phyloP scores from a whole-genome alignment of 208 protist genomes.

The Leishmania amazonensis region DNA sequence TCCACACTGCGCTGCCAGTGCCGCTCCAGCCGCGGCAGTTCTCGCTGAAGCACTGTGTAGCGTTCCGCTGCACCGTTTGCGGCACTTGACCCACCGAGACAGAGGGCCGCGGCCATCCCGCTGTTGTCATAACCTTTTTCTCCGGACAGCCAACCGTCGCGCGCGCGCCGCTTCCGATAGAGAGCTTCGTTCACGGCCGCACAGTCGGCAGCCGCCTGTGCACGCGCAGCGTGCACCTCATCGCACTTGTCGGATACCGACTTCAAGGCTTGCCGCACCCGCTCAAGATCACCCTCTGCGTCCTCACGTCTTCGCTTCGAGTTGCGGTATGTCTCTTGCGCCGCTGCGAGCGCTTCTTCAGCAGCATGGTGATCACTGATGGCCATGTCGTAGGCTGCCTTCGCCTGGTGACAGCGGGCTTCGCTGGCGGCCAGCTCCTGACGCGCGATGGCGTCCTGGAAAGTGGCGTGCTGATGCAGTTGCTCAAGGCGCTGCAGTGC shows the following conservation, averaged over 20 bases:
- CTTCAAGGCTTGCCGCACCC: not conserved
- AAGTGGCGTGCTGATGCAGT: slow-evolving; percentile 9
- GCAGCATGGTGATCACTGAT: slow-evolving; percentile 4
- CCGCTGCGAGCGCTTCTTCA: slow-evolving; percentile 9
- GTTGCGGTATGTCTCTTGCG: not conserved
- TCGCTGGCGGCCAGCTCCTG: slow-evolving; percentile 20
- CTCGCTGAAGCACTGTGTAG: not conserved
- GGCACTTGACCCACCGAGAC: not conserved
- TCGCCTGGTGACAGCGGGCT: not conserved
- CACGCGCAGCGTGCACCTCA: slow-evolving; percentile 10
- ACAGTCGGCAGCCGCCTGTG: slow-evolving; percentile 1
- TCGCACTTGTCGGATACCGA: slow-evolving; percentile 8
- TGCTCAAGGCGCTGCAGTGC: not conserved
- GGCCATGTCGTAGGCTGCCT: slow-evolving; percentile 11
- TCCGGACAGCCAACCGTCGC: not conserved
- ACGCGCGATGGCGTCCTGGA: slow-evolving; percentile 8
- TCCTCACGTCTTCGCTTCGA: not conserved
- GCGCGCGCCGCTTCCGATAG: not conserved
- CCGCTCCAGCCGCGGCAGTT: slow-evolving; percentile 12
- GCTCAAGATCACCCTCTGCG: not conserved
- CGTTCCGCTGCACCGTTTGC: not conserved
- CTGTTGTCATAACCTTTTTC: not conserved
- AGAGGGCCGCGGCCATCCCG: too few relatives aligned
- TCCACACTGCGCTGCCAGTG: slow-evolving; percentile 6
- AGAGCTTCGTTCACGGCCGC: slow-evolving; percentile 11